phyloP scores from a whole-genome alignment of 1,284 basidiomycete species.

The Irpex lacteus region DNA sequence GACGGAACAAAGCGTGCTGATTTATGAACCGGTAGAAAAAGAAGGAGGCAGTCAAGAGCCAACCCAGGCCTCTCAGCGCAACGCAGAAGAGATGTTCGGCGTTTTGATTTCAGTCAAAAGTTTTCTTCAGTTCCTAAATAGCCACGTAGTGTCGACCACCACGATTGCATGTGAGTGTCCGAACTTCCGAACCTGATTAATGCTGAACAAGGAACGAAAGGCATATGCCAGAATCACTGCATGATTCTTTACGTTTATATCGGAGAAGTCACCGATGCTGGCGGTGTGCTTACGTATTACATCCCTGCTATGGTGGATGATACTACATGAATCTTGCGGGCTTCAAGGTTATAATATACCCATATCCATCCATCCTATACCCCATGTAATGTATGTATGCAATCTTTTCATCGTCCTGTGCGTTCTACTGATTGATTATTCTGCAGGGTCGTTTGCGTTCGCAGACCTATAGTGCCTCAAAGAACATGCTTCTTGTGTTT shows the following conservation, averaged over 20 bases:
- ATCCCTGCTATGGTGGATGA: slow-evolving; percentile 64
- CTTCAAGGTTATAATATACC: neutral
- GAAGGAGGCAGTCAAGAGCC: slow-evolving; percentile 19
- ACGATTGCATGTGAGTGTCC: slow-evolving; percentile 77
- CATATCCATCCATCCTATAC: neutral
- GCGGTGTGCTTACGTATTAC: slow-evolving; percentile 88
- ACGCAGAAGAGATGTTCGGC: slow-evolving; percentile 55
- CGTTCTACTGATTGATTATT: neutral
- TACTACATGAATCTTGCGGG: neutral
- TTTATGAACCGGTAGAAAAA: slow-evolving; percentile 10
- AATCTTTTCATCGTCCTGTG: neutral
- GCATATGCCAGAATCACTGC: slow-evolving; percentile 82
- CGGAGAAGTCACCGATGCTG: slow-evolving; percentile 77
- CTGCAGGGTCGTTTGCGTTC: neutral
- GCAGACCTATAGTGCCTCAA: neutral
- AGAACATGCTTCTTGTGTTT: neutral
- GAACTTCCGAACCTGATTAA: neutral
- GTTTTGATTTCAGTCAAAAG: slow-evolving; percentile 74
- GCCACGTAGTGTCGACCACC: slow-evolving; percentile 80
- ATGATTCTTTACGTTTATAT: slow-evolving; percentile 91
- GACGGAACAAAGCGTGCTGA: no score
- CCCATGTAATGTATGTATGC: neutral
- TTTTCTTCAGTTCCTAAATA: slow-evolving; percentile 81
- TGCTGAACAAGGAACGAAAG: slow-evolving; percentile 35
- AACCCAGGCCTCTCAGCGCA: slow-evolving; percentile 34